Percentiles rank a stretch among this genome's conserved stretches.
Conservation (phyloP, 1,284 basidiomycete species). For the Leccinum pachyderme region DNA sequence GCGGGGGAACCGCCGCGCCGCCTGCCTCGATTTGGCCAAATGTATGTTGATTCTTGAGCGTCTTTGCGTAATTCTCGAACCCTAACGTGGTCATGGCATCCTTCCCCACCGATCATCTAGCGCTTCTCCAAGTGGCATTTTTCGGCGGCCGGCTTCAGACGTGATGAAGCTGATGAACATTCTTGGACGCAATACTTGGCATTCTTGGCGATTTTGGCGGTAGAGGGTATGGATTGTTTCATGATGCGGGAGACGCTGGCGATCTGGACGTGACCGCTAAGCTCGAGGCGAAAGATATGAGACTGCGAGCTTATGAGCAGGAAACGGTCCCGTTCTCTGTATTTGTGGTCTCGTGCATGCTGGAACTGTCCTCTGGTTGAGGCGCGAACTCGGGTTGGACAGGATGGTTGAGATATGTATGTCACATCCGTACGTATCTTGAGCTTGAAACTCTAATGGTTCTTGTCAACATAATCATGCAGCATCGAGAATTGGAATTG, state of each 20-base stretch:
- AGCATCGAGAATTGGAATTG: neutral
- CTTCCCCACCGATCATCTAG: conserved; percentile 90
- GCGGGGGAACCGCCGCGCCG: conserved; percentile 26
- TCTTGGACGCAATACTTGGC: conserved; percentile 97
- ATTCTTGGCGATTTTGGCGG: conserved; percentile 96
- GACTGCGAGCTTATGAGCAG: conserved; percentile 59
- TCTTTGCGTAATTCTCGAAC: conserved; percentile 94
- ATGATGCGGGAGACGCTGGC: conserved; percentile 97
- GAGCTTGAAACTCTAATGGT: too few relatives aligned
- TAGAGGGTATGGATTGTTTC: conserved; percentile 85
- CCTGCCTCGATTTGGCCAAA: conserved; percentile 85
- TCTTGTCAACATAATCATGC: neutral
- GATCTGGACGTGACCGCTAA: conserved; percentile 56
- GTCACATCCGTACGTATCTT: too few relatives aligned
- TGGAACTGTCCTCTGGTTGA: conserved; percentile 45
- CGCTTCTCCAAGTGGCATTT: conserved; percentile 86
- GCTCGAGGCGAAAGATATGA: neutral
- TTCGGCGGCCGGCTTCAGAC: conserved; percentile 75
- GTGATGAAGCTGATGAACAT: conserved; percentile 95
- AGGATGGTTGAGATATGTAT: conserved; percentile 28
- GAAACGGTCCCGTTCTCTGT: conserved; percentile 89
- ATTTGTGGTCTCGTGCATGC: conserved; percentile 53
- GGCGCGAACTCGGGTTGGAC: conserved; percentile 58
- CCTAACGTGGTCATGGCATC: conserved; percentile 88
- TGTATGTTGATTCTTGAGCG: conserved; percentile 72